These are phyloP conservation scores for Secale cereale DNA, from an alignment of 176 grass and related monocot genomes.

Conservation along the genomic window DNA sequence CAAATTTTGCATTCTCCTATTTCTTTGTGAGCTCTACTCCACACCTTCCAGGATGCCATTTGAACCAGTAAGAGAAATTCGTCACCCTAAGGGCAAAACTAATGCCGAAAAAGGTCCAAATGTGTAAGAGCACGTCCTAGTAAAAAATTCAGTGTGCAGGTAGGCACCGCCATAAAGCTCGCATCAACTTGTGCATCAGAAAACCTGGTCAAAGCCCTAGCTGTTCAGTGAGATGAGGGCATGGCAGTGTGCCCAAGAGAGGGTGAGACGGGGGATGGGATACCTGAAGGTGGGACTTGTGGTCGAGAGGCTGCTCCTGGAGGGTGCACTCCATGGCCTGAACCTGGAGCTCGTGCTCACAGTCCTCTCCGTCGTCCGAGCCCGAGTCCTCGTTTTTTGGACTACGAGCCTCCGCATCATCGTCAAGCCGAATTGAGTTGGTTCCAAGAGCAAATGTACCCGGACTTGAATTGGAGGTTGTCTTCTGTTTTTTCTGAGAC, in stretches of 20 bases:
- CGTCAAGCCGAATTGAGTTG: background rate
- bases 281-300: constrained; percentile 67
- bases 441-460: background rate
- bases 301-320: constrained; percentile 58
- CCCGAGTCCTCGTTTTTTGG: background rate
- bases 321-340: constrained; percentile 55
- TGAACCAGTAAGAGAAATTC: background rate
- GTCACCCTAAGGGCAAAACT: background rate
- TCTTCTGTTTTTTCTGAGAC: constrained; percentile 4
- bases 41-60: background rate
- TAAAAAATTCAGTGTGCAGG: background rate
- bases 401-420: background rate
- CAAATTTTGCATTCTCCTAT: background rate
- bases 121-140: background rate
- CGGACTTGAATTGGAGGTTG: background rate
- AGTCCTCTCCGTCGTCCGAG: constrained; percentile 40
- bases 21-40: background rate
- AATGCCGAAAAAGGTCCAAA: background rate
- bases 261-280: background rate
- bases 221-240: background rate
- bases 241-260: background rate
- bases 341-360: constrained; percentile 48
- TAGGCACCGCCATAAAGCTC: background rate
- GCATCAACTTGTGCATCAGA: background rate
- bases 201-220: constrained; percentile 28